phyloP scores from a whole-genome alignment of 768 basidiomycete genomes.

The Krasilnikovozyma curviuscula region DNA sequence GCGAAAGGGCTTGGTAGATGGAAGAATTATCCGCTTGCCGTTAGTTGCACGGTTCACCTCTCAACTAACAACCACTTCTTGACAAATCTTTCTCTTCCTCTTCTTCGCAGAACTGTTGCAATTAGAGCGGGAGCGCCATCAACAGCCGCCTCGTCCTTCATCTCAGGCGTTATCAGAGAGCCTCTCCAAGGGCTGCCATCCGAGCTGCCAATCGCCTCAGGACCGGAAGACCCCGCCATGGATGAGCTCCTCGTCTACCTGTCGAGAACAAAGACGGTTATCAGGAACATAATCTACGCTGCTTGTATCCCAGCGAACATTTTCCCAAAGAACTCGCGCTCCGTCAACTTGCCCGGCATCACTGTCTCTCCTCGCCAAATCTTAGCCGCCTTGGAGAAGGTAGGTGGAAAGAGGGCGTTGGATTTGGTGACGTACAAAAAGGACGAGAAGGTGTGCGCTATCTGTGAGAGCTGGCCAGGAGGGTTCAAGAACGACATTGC shows the following conservation, averaged over 20 bases:
- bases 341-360: slow-evolving; percentile 43
- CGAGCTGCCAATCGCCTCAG: slow-evolving; percentile 21
- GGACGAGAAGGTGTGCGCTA: slow-evolving; percentile 23
- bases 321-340: slow-evolving; percentile 34
- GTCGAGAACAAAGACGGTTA: slow-evolving; percentile 35
- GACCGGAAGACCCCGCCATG: slow-evolving; percentile 24
- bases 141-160: slow-evolving; percentile 26
- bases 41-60: slow-evolving; percentile 16
- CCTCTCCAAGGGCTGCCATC: slow-evolving; percentile 22
- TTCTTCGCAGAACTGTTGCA: not conserved
- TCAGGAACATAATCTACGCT: slow-evolving; percentile 37
- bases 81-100: not conserved
- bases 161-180: slow-evolving; percentile 27
- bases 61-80: not conserved
- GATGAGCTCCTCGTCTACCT: slow-evolving; percentile 37
- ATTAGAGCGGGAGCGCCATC: slow-evolving; percentile 18
- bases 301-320: slow-evolving; percentile 31
- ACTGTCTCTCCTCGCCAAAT: slow-evolving; percentile 39
- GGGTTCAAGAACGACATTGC: slow-evolving; percentile 19
- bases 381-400: slow-evolving; percentile 35
- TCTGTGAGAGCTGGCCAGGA: slow-evolving; percentile 25
- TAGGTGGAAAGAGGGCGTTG: slow-evolving; percentile 35
- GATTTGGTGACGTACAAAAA: slow-evolving; percentile 34
- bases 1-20: slow-evolving; percentile 22
- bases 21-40: slow-evolving; percentile 23